Conservation (phyloP, 2,329 filamentous ascomycete species). For the Pseudogymnoascus sp. region DNA sequence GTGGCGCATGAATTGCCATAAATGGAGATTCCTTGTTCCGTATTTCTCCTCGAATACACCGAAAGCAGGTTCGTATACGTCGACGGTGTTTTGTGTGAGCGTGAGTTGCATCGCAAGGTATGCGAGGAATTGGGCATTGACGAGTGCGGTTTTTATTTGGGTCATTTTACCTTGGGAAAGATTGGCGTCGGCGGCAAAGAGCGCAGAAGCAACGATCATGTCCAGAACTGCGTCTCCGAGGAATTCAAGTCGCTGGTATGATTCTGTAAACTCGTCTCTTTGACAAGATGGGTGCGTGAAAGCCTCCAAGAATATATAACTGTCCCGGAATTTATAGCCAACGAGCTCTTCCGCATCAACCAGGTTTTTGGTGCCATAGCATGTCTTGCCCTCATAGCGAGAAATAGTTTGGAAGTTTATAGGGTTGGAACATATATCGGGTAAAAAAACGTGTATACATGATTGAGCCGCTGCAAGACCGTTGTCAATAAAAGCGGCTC, state of each 20-base stretch:
- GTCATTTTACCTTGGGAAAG: constrained; percentile 58
- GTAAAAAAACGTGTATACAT: constrained; percentile 59
- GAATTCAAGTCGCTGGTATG: constrained; percentile 72
- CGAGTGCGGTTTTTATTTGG: constrained; percentile 61
- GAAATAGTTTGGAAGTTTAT: too few species aligned
- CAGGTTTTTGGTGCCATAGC: too few species aligned
- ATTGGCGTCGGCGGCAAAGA: constrained; percentile 39
- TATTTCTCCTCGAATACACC: too few species aligned
- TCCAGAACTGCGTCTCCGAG: constrained; percentile 82
- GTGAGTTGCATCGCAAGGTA: constrained; percentile 59
- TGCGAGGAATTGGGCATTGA: constrained; percentile 71
- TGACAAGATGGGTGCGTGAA: constrained; percentile 64
- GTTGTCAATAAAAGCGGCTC: constrained; percentile 55
- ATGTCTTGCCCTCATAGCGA: too few species aligned
- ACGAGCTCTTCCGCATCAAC: constrained; percentile 46
- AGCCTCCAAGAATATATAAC: constrained; percentile 63
- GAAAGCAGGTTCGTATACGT: constrained; percentile 7
- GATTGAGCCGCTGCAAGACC: constrained; percentile 52
- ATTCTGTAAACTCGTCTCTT: constrained; percentile 37
- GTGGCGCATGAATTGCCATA: too few species aligned
- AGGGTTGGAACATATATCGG: constrained; percentile 33
- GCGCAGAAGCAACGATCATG: constrained; percentile 56
- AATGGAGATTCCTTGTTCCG: too few species aligned
- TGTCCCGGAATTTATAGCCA: constrained; percentile 62
- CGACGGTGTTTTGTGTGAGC: constrained; percentile 26